Evolutionary conservation across 805 yeast genomes (phyloP).

Genomic region (Pichia insulana): DNA sequence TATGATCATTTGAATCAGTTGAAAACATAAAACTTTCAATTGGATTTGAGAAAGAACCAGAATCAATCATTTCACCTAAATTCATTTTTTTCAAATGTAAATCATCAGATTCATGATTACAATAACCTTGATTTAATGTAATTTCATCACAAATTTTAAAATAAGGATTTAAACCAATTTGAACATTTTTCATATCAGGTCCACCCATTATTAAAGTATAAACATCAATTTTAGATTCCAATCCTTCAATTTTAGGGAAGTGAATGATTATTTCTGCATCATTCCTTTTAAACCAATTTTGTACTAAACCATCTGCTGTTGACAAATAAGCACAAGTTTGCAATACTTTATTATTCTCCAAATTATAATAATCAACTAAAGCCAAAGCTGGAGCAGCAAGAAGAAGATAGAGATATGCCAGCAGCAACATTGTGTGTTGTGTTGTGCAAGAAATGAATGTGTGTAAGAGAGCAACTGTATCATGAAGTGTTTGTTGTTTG

Average conservation of each 20-base stretch:
- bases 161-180: constrained; percentile 18
- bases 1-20: constrained; percentile 4
- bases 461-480: too few relatives aligned
- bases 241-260: constrained; percentile 8
- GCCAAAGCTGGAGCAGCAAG: background rate
- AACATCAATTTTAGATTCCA: constrained; percentile 9
- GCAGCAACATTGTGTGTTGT: background rate
- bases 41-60: constrained; percentile 11
- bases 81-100: constrained; percentile 8
- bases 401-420: background rate
- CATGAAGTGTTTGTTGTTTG: too few relatives aligned
- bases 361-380: background rate
- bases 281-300: background rate
- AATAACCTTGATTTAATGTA: constrained; percentile 16
- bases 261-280: constrained; percentile 12
- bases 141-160: constrained; percentile 27
- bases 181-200: constrained; percentile 18
- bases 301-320: constrained; percentile 13
- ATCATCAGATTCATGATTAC: constrained; percentile 17
- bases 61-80: constrained; percentile 16
- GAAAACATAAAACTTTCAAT: constrained; percentile 14
- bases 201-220: constrained; percentile 20
- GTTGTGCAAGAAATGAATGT: too few relatives aligned
- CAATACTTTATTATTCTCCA: constrained; percentile 14
- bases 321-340: constrained; percentile 28